Percentiles rank a stretch among this genome's conserved stretches.
Conservation (phyloP, 2,329 filamentous ascomycete species). For the Colletotrichum phormii region DNA sequence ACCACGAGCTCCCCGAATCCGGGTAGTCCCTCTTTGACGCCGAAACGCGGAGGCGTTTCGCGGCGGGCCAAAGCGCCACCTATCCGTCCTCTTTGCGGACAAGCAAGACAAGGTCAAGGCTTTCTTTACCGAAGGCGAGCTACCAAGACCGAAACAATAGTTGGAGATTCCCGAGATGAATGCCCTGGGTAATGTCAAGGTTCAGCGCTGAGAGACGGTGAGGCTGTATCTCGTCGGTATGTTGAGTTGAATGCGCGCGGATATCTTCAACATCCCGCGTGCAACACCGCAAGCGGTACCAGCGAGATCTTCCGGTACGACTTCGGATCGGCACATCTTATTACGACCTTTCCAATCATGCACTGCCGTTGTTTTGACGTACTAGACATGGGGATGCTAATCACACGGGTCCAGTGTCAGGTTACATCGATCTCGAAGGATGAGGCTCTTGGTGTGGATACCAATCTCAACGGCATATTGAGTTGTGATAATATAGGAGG, state of each 20-base stretch:
- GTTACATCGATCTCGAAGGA: neutral
- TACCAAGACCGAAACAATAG: conserved; percentile 15
- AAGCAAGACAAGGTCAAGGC: conserved; percentile 8
- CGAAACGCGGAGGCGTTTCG: conserved; percentile 34
- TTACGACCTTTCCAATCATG: neutral
- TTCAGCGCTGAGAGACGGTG: neutral
- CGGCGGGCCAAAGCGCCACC: conserved; percentile 31
- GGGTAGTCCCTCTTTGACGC: conserved; percentile 12
- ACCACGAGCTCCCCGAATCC: conserved; percentile 7
- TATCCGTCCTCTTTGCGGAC: conserved; percentile 3
- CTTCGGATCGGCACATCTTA: neutral
- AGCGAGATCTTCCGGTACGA: neutral
- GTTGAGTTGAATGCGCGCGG: neutral
- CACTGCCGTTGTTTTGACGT: neutral
- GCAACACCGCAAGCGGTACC: neutral
- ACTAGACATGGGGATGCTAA: neutral
- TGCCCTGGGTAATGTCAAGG: conserved; percentile 10
- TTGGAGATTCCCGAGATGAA: conserved; percentile 11
- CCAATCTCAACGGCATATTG: neutral
- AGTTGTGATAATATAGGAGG: neutral
- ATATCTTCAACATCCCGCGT: neutral
- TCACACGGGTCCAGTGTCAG: conserved; percentile 27
- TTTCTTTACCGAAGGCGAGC: neutral
- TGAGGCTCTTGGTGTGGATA: neutral
- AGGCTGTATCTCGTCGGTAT: neutral